phyloP scores from a whole-genome alignment of 768 basidiomycete genomes.

The Psilocybe tampanensis region DNA sequence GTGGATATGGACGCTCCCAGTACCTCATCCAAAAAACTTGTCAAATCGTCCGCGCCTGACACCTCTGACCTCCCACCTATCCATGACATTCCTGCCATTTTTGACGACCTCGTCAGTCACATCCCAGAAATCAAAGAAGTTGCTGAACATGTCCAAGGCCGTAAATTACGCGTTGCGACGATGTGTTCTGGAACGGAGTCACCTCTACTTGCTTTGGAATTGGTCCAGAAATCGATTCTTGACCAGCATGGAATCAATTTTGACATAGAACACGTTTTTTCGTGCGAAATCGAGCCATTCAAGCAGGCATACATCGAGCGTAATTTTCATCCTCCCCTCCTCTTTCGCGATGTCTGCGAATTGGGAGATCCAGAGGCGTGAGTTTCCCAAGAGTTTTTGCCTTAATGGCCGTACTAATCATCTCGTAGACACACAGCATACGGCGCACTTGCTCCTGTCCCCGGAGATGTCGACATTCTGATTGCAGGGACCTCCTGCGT shows the following conservation, averaged over 20 bases:
- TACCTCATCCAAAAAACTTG: conserved; percentile 29
- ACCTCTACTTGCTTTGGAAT: conserved; percentile 85
- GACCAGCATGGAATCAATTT: conserved; percentile 67
- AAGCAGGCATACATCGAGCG: conserved; percentile 98
- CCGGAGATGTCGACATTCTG: conserved; percentile 87
- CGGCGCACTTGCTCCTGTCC: conserved; percentile 81
- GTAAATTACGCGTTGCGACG: conserved; percentile 90
- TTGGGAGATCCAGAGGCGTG: conserved; percentile 79
- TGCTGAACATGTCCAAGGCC: conserved; percentile 67
- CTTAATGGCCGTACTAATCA: background rate
- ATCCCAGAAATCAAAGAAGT: conserved; percentile 68
- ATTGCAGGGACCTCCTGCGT: conserved; percentile 96
- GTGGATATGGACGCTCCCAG: conserved; percentile 36
- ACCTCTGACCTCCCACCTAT: conserved; percentile 78
- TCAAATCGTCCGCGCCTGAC: conserved; percentile 51
- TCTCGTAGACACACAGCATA: conserved; percentile 83
- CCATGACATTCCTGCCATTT: conserved; percentile 68
- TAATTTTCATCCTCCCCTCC: conserved; percentile 89
- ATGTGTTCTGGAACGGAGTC: conserved; percentile 99
- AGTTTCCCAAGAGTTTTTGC: conserved; percentile 27
- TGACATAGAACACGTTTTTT: conserved; percentile 90
- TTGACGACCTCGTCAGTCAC: conserved; percentile 69
- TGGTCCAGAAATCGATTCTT: conserved; percentile 77
- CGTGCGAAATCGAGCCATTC: conserved; percentile 96
- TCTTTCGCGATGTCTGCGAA: conserved; percentile 95